Evolutionary conservation across 2,329 filamentous ascomycete genomes (phyloP).

Genomic region (Metarhizium rileyi): DNA sequence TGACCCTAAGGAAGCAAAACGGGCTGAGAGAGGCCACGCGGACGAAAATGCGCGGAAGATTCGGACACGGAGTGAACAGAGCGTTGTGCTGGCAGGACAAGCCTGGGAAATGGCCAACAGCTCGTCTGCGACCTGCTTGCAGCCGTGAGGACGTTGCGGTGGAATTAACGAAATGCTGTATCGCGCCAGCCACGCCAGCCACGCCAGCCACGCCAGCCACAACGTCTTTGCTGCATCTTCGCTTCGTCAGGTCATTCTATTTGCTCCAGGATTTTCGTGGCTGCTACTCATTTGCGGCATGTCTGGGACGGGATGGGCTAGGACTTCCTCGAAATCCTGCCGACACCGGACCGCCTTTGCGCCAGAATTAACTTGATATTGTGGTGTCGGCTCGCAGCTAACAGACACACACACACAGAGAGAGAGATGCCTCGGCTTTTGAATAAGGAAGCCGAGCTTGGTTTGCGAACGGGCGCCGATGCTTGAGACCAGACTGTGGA

Average conservation of each 20-base stretch:
- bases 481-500: not conserved
- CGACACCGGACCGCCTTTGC: no score
- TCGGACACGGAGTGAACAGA: no score
- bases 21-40: not conserved
- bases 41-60: no score
- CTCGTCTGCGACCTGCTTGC: not conserved
- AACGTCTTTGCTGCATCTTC: not conserved
- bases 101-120: no score
- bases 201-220: not conserved
- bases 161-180: not conserved
- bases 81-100: no score
- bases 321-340: not conserved
- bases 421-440: not conserved
- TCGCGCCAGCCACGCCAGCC: not conserved
- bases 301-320: not conserved
- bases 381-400: no score
- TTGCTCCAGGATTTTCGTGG: not conserved
- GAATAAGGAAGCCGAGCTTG: not conserved
- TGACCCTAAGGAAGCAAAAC: not conserved
- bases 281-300: not conserved
- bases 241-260: not conserved
- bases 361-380: no score
- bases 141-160: not conserved
- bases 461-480: no score
- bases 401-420: no score